Conservation (phyloP, 768 basidiomycete genomes). For the Mycena polygramma region DNA sequence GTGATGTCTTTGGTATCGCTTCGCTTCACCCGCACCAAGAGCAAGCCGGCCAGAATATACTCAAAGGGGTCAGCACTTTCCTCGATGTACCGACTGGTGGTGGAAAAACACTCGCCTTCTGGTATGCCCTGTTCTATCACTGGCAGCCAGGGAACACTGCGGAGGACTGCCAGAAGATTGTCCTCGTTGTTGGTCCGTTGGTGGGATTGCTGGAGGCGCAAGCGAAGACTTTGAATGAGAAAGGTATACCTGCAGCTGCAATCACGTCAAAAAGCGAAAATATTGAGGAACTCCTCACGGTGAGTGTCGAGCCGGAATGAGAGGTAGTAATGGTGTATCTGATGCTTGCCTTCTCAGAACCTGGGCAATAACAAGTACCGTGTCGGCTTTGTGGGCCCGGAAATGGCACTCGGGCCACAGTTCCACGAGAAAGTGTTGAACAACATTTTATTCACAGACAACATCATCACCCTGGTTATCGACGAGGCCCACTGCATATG, state of each 20-base stretch:
- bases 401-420: slow-evolving; percentile 18
- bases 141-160: slow-evolving; percentile 26
- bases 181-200: slow-evolving; percentile 34
- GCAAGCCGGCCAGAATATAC: slow-evolving; percentile 23
- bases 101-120: slow-evolving; percentile 38
- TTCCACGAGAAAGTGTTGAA: slow-evolving; percentile 27
- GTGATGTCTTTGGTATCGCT: slow-evolving; percentile 5
- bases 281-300: slow-evolving; percentile 11
- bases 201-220: slow-evolving; percentile 28
- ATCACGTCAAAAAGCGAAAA: too few species aligned
- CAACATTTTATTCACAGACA: slow-evolving; percentile 18
- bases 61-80: slow-evolving; percentile 15
- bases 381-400: slow-evolving; percentile 31
- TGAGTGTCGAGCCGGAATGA: not conserved
- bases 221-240: slow-evolving; percentile 13
- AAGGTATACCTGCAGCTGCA: slow-evolving; percentile 22
- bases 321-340: not conserved
- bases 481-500: slow-evolving; percentile 42
- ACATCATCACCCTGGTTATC: slow-evolving; percentile 29
- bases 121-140: slow-evolving; percentile 34
- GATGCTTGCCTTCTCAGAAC: not conserved
- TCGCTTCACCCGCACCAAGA: slow-evolving; percentile 20
- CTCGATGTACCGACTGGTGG: slow-evolving; percentile 36
- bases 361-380: slow-evolving; percentile 27
- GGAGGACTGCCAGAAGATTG: slow-evolving; percentile 25